phyloP scores from a whole-genome alignment of 2,329 filamentous ascomycete species.

The Fonsecaea multimorphosa region DNA sequence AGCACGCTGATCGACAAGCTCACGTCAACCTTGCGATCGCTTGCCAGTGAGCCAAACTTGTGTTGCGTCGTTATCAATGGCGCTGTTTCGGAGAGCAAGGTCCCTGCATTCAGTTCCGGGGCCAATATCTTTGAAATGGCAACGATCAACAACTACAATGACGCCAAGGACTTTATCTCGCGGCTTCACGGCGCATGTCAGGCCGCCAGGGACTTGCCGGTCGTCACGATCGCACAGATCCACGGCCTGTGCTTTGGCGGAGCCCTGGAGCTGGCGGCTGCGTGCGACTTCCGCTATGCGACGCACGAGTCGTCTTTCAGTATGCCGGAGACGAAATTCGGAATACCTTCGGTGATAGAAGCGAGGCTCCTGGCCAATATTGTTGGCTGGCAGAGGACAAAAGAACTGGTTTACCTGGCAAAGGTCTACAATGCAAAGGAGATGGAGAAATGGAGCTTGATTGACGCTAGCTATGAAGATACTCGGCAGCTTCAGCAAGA shows the following conservation, averaged over 20 bases:
- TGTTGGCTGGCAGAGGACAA: constrained; percentile 37
- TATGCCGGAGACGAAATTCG: constrained; percentile 37
- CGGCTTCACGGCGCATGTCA: constrained; percentile 34
- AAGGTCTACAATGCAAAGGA: constrained; percentile 14
- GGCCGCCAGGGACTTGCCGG: constrained; percentile 18
- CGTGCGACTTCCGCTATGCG: constrained; percentile 37
- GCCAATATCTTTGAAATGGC: constrained; percentile 81
- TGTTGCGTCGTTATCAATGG: constrained; percentile 58
- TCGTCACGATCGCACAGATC: constrained; percentile 20
- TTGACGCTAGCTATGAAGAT: constrained; percentile 22
- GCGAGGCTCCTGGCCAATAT: constrained; percentile 37
- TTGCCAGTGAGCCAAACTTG: constrained; percentile 24
- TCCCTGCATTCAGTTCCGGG: constrained; percentile 79
- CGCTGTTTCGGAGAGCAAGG: background rate
- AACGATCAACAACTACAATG: constrained; percentile 35
- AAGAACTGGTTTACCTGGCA: constrained; percentile 33
- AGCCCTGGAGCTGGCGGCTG: constrained; percentile 35
- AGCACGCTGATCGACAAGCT: constrained; percentile 37
- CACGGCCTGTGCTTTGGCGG: constrained; percentile 20
- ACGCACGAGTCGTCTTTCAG: constrained; percentile 25
- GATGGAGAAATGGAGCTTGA: constrained; percentile 27
- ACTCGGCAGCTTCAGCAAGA: background rate
- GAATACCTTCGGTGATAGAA: constrained; percentile 37
- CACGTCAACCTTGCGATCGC: constrained; percentile 29
- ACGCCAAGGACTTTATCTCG: constrained; percentile 47